Base-by-base conservation (phyloP, 257 asterid genomes). In the Capsicum rhomboideum region DNA sequence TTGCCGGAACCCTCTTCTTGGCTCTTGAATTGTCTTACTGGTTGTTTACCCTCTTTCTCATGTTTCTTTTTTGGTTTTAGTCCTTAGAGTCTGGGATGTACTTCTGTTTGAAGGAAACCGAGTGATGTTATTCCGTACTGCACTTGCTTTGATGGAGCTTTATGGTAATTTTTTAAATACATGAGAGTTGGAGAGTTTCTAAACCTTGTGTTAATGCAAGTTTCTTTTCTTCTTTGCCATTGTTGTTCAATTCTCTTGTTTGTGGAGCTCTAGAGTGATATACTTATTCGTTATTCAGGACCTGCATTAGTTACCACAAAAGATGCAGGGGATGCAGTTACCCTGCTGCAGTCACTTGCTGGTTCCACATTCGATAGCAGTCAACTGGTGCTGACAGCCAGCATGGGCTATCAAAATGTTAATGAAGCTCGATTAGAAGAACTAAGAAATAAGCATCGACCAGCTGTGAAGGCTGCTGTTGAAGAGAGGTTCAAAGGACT, bases 311-410 rank as follows among this genome's bases (percentile, higher is more conserved):
- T 94, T 89, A 95, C 98, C 37, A 89, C 99, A 53, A 94, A 92
- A 90, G 99, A 95, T 87, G 99, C 99, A 78, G 99, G 99, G 85
- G 97, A 94, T 87, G 99, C 98, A 66, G 90, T 95, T 84, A 91
- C 97, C 44, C 93, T 95, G 83, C 90, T 95, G 83, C 99, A 95
- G 82, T 94, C 99, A 58, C 88, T 95, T 68, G 98, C 97, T 42
- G 98, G 98, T 58, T 95, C 99, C 59, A 94, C 99, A 82, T 95
- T 95, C 68, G 99, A 95, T 85, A 95, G 99, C 90, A 95, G 99
- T 89, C 99, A 94, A 88, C 92, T 95, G 83, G 99, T 95, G 85
- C 89, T 94, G 88, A 95, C 98, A 66, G 99, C 98, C 78, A 93
- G 99, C 90, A 94, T 95, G 99, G 97, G 96, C 82, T 94, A 90